phyloP scores from a whole-genome alignment of 1,284 basidiomycete genomes.

The Sanghuangporus sanghuang region DNA sequence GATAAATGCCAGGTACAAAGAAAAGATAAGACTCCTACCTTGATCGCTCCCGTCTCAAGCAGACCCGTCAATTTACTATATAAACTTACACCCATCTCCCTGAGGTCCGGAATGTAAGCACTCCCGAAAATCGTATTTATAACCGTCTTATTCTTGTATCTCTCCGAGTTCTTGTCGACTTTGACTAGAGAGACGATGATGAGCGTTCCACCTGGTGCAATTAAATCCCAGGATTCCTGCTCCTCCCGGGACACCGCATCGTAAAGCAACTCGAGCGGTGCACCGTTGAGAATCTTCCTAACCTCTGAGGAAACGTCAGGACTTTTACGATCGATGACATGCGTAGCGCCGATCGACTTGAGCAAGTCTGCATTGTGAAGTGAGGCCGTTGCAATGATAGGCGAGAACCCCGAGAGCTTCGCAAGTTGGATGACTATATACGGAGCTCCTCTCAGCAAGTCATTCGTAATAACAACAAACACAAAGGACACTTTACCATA shows the following conservation, averaged over 20 bases:
- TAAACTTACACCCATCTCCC: conserved; percentile 9
- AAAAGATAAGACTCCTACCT: too few species aligned
- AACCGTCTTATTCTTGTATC: conserved; percentile 1
- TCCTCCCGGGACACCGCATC: conserved; percentile 28
- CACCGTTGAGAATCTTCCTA: conserved; percentile 23
- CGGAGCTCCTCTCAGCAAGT: too few species aligned
- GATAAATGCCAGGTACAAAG: too few species aligned
- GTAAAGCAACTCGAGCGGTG: conserved; percentile 33
- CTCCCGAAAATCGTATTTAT: conserved; percentile 2
- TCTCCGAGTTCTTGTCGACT: neutral
- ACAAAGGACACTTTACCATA: too few species aligned
- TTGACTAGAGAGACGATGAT: neutral
- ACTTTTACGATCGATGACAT: conserved; percentile 41
- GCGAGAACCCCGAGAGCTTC: conserved; percentile 45
- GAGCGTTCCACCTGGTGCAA: conserved; percentile 20
- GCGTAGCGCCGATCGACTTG: conserved; percentile 47
- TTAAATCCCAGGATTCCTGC: conserved; percentile 18
- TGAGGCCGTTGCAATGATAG: conserved; percentile 50
- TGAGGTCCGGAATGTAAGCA: neutral
- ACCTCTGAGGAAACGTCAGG: conserved; percentile 27
- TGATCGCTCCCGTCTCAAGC: conserved; percentile 1
- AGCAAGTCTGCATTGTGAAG: conserved; percentile 36
- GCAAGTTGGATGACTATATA: conserved; percentile 42
- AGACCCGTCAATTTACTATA: conserved; percentile 9
- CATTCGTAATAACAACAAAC: too few species aligned